These are phyloP conservation scores for Tagetes erecta DNA, from an alignment of 129 eudicot species.

Conservation along the genomic window DNA sequence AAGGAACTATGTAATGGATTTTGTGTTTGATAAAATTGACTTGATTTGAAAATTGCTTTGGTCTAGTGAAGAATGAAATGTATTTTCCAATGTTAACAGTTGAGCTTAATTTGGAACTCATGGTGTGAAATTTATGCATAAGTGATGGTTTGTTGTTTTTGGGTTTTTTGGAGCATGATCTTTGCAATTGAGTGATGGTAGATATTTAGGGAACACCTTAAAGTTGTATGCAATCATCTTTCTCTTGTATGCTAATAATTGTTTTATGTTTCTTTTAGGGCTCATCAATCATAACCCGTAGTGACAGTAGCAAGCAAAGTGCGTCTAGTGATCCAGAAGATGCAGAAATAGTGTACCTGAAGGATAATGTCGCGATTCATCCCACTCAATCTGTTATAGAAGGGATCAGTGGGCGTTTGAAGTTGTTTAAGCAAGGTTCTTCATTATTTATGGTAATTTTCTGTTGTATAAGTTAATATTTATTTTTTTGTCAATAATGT, in stretches of 20 bases:
- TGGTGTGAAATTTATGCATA: background rate
- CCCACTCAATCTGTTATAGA: conserved; percentile 79
- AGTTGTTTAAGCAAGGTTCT: conserved; percentile 72
- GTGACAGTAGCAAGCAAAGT: conserved; percentile 58
- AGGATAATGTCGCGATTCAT: conserved; percentile 86
- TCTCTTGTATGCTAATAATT: background rate
- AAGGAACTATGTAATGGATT: background rate
- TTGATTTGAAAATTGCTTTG: background rate
- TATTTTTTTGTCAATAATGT: background rate
- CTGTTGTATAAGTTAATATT: background rate
- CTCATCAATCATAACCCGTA: conserved; percentile 55
- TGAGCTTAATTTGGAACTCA: background rate
- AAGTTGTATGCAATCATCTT: conserved; percentile 18
- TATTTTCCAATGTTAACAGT: background rate
- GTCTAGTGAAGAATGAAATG: conserved; percentile 2
- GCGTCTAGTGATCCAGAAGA: conserved; percentile 62
- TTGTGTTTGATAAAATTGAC: background rate
- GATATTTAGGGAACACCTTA: background rate
- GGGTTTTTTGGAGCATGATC: conserved; percentile 14
- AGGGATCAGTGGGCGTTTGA: conserved; percentile 88
- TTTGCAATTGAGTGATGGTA: background rate
- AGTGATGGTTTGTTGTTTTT: conserved; percentile 9
- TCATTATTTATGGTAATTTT: conserved; percentile 61
- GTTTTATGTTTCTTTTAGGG: conserved; percentile 24
- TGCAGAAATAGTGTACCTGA: conserved; percentile 61